Evolutionary conservation across 345 rosid species (phyloP).

Genomic region (Heritiera littoralis): DNA sequence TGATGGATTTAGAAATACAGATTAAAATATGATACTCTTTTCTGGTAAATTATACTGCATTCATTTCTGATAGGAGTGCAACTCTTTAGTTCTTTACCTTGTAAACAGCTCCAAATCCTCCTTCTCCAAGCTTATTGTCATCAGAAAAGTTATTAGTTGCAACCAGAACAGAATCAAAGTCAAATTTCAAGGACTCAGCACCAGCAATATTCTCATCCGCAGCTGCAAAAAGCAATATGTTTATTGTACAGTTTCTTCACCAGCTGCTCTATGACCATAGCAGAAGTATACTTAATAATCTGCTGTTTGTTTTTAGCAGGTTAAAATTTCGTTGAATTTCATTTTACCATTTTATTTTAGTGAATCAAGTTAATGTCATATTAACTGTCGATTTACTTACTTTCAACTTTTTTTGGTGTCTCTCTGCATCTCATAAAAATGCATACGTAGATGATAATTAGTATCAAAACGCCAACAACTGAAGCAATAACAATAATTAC

Average conservation of each 20-base stretch:
- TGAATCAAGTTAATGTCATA: no score
- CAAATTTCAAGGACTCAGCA: slow-evolving; percentile 20
- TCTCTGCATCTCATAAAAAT: no score
- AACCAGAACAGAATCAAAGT: slow-evolving; percentile 8
- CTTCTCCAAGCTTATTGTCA: slow-evolving; percentile 29
- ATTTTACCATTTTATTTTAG: no score
- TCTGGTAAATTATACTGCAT: neutral
- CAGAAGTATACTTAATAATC: neutral
- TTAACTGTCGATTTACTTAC: no score
- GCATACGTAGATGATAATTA: no score
- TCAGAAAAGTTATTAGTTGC: slow-evolving; percentile 29
- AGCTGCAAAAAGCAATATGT: neutral
- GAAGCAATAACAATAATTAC: no score
- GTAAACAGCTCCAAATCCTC: slow-evolving; percentile 25
- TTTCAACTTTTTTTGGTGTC: no score
- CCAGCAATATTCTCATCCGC: slow-evolving; percentile 13
- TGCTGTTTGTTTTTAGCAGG: neutral
- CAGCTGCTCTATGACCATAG: no score
- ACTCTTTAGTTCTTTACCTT: slow-evolving; percentile 22
- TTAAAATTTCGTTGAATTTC: no score
- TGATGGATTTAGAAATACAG: neutral
- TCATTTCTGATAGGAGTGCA: neutral
- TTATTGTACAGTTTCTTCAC: neutral
- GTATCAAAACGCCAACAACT: no score
- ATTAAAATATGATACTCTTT: neutral